These are phyloP conservation scores for Lagenaria siceraria DNA, from an alignment of 306 rosid genomes.

Conservation along the genomic window DNA sequence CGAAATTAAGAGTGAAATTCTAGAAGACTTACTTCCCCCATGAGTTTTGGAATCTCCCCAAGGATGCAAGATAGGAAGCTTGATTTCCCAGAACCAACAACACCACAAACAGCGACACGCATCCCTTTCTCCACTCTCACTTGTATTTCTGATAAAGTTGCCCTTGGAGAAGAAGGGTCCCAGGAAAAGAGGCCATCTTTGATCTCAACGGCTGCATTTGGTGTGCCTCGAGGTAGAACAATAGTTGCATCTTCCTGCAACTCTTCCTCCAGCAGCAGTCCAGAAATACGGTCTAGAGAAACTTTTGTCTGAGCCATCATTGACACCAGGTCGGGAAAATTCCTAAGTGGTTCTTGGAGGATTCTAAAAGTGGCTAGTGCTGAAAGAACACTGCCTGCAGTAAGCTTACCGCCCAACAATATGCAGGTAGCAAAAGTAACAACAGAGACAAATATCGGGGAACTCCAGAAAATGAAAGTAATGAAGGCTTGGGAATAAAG, in stretches of 20 bases:
- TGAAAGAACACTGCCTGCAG: conserved; percentile 96
- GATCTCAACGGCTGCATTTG: conserved; percentile 69
- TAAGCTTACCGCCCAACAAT: conserved; percentile 68
- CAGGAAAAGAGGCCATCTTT: conserved; percentile 64
- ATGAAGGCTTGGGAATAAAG: conserved; percentile 96
- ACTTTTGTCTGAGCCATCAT: conserved; percentile 99
- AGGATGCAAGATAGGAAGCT: conserved; percentile 95
- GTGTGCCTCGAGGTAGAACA: conserved; percentile 53
- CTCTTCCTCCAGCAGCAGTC: conserved; percentile 89
- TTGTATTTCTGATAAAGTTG: conserved; percentile 68
- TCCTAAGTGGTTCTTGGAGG: conserved; percentile 98
- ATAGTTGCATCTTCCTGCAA: conserved; percentile 86
- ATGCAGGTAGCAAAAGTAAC: conserved; percentile 82
- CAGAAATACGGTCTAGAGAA: conserved; percentile 87
- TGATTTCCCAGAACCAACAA: conserved; percentile 94
- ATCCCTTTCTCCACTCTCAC: conserved; percentile 72
- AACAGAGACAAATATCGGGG: conserved; percentile 95
- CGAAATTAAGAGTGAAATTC: neutral
- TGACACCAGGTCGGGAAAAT: conserved; percentile 94
- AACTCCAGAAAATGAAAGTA: conserved; percentile 98
- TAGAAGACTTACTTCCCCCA: conserved; percentile 77
- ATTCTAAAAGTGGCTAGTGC: conserved; percentile 98
- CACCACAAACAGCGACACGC: conserved; percentile 96
- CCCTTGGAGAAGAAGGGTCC: conserved; percentile 64
- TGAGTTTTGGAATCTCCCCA: conserved; percentile 82